Evolutionary conservation across 768 basidiomycete species (phyloP).

Genomic region (Dentipellis sp.): DNA sequence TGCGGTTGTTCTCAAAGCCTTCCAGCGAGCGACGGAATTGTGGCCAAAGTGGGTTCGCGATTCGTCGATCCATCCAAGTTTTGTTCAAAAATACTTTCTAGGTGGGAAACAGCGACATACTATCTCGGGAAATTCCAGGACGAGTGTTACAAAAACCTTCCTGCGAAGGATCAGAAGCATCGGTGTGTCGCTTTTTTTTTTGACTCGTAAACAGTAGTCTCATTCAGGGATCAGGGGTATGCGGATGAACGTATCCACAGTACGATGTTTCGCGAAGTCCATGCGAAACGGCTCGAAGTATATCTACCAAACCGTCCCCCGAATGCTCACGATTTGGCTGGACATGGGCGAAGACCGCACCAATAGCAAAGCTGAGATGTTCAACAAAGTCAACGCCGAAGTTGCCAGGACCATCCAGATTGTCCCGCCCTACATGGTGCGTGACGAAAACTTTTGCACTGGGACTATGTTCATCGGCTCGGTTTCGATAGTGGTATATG

Average conservation of each 20-base stretch:
- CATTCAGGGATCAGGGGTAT: conserved; percentile 34
- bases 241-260: conserved; percentile 56
- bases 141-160: conserved; percentile 52
- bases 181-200: conserved; percentile 28
- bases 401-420: conserved; percentile 47
- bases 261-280: conserved; percentile 61
- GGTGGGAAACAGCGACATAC: conserved; percentile 82
- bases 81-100: conserved; percentile 17
- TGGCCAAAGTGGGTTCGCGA: conserved; percentile 36
- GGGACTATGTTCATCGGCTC: neutral
- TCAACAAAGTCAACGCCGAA: conserved; percentile 45
- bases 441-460: conserved; percentile 6
- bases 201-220: neutral
- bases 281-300: conserved; percentile 85
- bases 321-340: conserved; percentile 90
- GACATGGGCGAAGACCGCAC: conserved; percentile 65
- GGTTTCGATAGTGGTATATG: conserved; percentile 69
- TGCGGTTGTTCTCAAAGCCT: conserved; percentile 50
- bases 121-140: conserved; percentile 88
- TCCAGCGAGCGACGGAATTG: conserved; percentile 40
- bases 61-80: neutral
- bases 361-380: conserved; percentile 26
- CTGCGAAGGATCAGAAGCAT: conserved; percentile 30
- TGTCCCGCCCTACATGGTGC: conserved; percentile 75
- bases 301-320: conserved; percentile 91